Conservation (phyloP, 768 basidiomycete genomes). For the Suillus decipiens region DNA sequence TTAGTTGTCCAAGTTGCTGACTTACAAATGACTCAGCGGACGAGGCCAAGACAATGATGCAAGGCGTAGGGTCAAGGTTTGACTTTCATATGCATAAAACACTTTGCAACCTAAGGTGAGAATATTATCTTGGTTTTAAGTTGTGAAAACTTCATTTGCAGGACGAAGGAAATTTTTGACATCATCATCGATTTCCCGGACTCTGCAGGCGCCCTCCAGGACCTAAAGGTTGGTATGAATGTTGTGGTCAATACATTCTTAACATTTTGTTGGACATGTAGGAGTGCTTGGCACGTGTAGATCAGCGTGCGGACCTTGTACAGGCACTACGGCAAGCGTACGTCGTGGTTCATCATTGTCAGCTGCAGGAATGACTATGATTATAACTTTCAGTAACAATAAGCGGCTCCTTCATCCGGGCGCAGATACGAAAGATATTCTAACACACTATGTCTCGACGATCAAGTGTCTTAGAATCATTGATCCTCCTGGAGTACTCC, state of each 20-base stretch:
- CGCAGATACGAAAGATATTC: slow-evolving; percentile 89
- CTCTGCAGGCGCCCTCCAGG: slow-evolving; percentile 79
- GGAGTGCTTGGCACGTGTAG: slow-evolving; percentile 82
- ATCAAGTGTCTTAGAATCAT: slow-evolving; percentile 89
- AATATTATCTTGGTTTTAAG: not conserved
- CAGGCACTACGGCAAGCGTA: slow-evolving; percentile 79
- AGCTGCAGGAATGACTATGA: slow-evolving; percentile 8
- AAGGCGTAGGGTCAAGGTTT: slow-evolving; percentile 78
- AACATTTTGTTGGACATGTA: slow-evolving; percentile 23
- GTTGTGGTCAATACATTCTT: not conserved
- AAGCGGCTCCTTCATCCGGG: slow-evolving; percentile 94
- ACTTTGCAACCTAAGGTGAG: slow-evolving; percentile 81
- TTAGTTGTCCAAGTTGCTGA: slow-evolving; percentile 12
- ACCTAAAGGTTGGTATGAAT: slow-evolving; percentile 63
- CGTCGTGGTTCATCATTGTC: not conserved
- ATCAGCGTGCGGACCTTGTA: slow-evolving; percentile 77
- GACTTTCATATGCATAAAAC: slow-evolving; percentile 95
- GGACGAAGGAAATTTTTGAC: slow-evolving; percentile 87
- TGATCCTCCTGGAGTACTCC: slow-evolving; percentile 89
- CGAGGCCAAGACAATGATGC: slow-evolving; percentile 70
- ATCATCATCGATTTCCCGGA: slow-evolving; percentile 96
- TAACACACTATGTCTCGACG: slow-evolving; percentile 87
- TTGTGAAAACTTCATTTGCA: slow-evolving; percentile 24
- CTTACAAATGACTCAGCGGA: slow-evolving; percentile 49
- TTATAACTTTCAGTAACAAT: slow-evolving; percentile 55